phyloP scores from a whole-genome alignment of 2,329 filamentous ascomycete species.

The Dactylellina drechsleri region DNA sequence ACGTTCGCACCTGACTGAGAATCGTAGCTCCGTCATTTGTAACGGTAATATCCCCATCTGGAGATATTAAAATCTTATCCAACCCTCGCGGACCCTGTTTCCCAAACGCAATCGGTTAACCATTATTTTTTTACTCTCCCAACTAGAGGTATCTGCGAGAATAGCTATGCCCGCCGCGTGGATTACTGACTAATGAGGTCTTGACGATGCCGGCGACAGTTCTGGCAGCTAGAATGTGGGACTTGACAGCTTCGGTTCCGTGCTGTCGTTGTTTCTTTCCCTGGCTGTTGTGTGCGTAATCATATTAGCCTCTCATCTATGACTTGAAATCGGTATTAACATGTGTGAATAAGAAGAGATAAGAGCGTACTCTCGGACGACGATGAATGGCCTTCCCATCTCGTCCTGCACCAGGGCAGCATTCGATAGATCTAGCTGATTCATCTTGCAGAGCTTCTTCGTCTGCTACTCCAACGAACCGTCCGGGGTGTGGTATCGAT shows the following conservation, averaged over 20 bases:
- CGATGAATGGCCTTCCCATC: slow-evolving; percentile 94
- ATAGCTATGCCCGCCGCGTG: slow-evolving; percentile 9
- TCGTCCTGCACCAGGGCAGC: slow-evolving; percentile 93
- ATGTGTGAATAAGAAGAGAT: slow-evolving; percentile 1
- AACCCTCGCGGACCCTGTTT: slow-evolving; percentile 83
- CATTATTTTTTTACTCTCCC: slow-evolving; percentile 4
- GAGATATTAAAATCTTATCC: slow-evolving; percentile 98
- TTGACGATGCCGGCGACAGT: slow-evolving; percentile 98
- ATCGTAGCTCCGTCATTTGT: slow-evolving; percentile 99
- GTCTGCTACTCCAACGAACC: slow-evolving; percentile 10
- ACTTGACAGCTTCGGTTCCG: slow-evolving; percentile 96
- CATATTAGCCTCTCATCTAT: slow-evolving; percentile 51
- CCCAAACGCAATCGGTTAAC: slow-evolving; percentile 52
- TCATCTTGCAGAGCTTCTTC: slow-evolving; percentile 43
- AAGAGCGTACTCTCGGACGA: slow-evolving; percentile 87
- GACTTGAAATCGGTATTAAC: slow-evolving; percentile 3
- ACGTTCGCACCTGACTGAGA: slow-evolving; percentile 72
- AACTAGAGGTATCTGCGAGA: slow-evolving; percentile 9
- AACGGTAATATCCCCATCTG: slow-evolving; percentile 98
- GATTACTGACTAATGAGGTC: slow-evolving; percentile 76
- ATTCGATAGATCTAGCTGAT: slow-evolving; percentile 55
- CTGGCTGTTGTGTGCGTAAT: slow-evolving; percentile 70
- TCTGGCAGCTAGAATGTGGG: slow-evolving; percentile 94
- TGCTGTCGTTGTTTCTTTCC: slow-evolving; percentile 97
- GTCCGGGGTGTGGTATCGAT: slow-evolving; percentile 13